Evolutionary conservation across 768 basidiomycete genomes (phyloP), one percentile per base, ranked within the genome.

Genomic region (Lepiota brunneoincarnata): DNA sequence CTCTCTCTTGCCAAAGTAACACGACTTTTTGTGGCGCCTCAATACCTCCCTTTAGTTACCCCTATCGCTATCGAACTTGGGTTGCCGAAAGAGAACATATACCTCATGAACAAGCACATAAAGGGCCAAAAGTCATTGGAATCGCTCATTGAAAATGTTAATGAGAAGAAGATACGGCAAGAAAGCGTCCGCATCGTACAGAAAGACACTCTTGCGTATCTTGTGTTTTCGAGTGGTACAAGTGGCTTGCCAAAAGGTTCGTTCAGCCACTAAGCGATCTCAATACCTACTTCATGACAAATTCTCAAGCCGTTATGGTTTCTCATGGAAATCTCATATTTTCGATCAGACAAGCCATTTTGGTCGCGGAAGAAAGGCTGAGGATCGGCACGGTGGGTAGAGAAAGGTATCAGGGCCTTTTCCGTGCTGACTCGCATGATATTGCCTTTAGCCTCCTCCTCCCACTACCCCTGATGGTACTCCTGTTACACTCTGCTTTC

Each of bases 161-260:
- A 67, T 35, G 59, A 50, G n/a, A 70, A 68, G 21, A 66, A 69
- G 1, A 60, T 77, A 1, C 72, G 78, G 4, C 62, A 71, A 1
- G 61, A 78, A 2, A 67, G 70, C 0, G 68, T 82, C 34, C 75
- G 72, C 37, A 69, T 73, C 0, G 85, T 79, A 0, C 67, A 58
- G 7, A 71, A 69, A 21, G 70, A 84, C 53, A 86, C 83, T 0
- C 66, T 88, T 1, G 87, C 84, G 0, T 87, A 89, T 64, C 69
- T 90, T 2, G 70, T 85, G 0, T 89, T 88, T 62, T 90, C 88
- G 1, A 90, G 88, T 60, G 88, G 88, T 21, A 90, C 89, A 0
- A 89, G 78, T 57, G 88, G 89, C 1, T 69, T 84, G 2, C 86
- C 88, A 0, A 90, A 90, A 78, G 86, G 87, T 82, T 21, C 12